These are phyloP conservation scores for Colletotrichum cordylinicola DNA, from an alignment of 2,329 filamentous ascomycete genomes.

Conservation along the genomic window DNA sequence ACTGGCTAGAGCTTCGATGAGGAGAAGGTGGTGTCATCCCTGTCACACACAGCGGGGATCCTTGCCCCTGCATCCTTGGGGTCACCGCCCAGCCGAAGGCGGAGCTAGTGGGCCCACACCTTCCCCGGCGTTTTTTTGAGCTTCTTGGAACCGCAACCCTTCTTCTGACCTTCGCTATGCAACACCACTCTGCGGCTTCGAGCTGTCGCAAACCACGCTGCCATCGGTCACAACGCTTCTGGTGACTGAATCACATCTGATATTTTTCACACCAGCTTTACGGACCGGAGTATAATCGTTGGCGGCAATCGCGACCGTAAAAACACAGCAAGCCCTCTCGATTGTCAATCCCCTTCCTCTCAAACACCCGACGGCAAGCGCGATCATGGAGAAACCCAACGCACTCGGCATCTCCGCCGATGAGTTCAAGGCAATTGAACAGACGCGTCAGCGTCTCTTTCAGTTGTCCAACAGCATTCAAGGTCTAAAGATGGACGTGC, in stretches of 20 bases:
- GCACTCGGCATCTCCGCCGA: constrained; percentile 58
- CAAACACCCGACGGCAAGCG: not conserved
- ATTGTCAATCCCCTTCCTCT: not conserved
- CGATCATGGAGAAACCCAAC: constrained; percentile 12
- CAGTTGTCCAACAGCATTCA: constrained; percentile 73
- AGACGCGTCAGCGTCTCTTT: constrained; percentile 70
- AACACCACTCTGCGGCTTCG: not conserved
- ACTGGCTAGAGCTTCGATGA: not conserved
- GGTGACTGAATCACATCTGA: not conserved
- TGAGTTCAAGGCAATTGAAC: constrained; percentile 73
- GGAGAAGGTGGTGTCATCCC: not conserved
- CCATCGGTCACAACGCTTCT: not conserved
- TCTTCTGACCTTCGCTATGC: not conserved
- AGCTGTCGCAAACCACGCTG: not conserved
- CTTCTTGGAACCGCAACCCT: constrained; percentile 10
- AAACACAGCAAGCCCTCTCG: not conserved
- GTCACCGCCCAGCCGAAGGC: not conserved
- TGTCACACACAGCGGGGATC: not conserved
- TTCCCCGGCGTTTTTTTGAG: not conserved
- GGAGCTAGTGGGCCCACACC: not conserved
- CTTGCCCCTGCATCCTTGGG: not conserved
- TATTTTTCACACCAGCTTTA: not conserved
- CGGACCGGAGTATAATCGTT: not conserved
- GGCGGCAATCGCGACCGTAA: not conserved
- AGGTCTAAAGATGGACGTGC: constrained; percentile 66